A percentile compares a stretch with the other conserved stretches of the same genome.
phyloP scores from a whole-genome alignment of 2,329 filamentous ascomycete species.

The Graphium sp. region DNA sequence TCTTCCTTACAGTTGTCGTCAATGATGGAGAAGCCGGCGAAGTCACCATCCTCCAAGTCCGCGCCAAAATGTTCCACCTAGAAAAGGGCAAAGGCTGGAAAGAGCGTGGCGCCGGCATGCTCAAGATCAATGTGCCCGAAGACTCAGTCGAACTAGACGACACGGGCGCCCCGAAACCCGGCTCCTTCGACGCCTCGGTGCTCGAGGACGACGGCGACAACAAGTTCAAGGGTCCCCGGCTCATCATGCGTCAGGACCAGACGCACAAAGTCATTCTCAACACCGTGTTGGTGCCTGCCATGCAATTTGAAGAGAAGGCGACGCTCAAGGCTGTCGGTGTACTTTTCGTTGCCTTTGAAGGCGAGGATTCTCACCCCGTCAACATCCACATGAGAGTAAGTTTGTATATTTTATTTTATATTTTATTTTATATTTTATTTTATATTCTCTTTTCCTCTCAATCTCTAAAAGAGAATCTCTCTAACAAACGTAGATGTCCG shows the following conservation, averaged over 20 bases:
- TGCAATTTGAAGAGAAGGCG: conserved; percentile 66
- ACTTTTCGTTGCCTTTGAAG: conserved; percentile 46
- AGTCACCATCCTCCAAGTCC: conserved; percentile 53
- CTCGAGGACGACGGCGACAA: conserved; percentile 23
- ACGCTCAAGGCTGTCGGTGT: conserved; percentile 56
- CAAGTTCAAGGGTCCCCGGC: conserved; percentile 39
- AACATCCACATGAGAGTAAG: conserved; percentile 45
- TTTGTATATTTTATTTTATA: conserved; percentile 2
- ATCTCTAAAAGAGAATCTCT: not conserved
- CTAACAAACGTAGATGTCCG: conserved; percentile 34
- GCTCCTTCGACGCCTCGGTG: conserved; percentile 36
- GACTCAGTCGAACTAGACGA: conserved; percentile 38
- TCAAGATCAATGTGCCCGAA: conserved; percentile 67
- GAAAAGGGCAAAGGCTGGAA: conserved; percentile 64
- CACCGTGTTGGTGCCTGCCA: conserved; percentile 59
- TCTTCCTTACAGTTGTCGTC: conserved; percentile 34
- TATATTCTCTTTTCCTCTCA: not conserved
- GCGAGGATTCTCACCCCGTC: conserved; percentile 32
- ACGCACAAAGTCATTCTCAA: conserved; percentile 79
- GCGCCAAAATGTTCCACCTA: conserved; percentile 75
- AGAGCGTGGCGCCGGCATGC: conserved; percentile 67
- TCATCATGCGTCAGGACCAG: conserved; percentile 84
- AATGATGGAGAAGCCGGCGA: conserved; percentile 84
- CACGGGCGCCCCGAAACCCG: conserved; percentile 26
- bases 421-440: conserved; percentile 3